Conservation (phyloP, 2,329 filamentous ascomycete species). For the Seiridium unicorne region DNA sequence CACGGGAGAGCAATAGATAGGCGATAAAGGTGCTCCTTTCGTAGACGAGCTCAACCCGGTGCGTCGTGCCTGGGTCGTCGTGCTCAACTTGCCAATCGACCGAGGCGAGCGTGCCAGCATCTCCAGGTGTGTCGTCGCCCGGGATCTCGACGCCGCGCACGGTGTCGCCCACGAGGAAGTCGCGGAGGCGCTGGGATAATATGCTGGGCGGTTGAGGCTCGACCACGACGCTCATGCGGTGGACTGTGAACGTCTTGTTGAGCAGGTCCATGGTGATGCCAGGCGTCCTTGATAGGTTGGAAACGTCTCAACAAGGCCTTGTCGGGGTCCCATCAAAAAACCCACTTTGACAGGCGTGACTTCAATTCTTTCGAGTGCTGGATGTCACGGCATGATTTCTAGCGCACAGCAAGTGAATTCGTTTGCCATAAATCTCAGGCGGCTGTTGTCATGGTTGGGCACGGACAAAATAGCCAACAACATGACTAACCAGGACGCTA, state of each 20-base stretch:
- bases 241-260: conserved; percentile 57
- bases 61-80: neutral
- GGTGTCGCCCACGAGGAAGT: conserved; percentile 56
- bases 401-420: no score
- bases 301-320: no score
- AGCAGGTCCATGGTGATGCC: conserved; percentile 34
- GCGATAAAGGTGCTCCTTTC: conserved; percentile 1
- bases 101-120: conserved; percentile 34
- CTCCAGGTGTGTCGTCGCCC: conserved; percentile 32
- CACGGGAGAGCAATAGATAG: conserved; percentile 42
- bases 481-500: no score
- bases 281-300: neutral
- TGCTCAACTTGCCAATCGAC: neutral
- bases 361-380: no score
- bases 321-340: no score
- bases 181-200: conserved; percentile 49
- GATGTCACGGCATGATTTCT: no score
- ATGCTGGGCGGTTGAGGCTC: conserved; percentile 33
- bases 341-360: no score
- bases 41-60: neutral
- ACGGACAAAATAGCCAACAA: no score
- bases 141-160: conserved; percentile 59
- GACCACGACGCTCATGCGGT: conserved; percentile 49
- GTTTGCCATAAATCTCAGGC: no score
- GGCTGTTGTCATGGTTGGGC: no score